Evolutionary conservation across 768 basidiomycete genomes (phyloP).

Genomic region (Auricularia auricula-judae): DNA sequence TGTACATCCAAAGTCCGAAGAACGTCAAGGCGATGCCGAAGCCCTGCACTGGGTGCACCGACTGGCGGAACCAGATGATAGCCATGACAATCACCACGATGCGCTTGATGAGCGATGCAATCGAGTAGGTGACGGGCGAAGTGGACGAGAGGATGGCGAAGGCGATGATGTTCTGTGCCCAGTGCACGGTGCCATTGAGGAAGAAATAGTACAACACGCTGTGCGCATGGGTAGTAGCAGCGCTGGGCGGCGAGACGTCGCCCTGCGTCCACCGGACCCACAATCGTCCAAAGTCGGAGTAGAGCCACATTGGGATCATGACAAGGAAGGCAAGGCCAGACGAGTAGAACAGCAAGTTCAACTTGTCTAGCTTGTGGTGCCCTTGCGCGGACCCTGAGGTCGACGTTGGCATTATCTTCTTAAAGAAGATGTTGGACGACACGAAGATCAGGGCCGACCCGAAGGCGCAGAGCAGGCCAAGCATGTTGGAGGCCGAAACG

Average conservation of each 20-base stretch:
- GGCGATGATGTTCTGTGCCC: constrained; percentile 93
- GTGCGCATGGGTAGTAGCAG: constrained; percentile 33
- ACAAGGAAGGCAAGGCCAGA: constrained; percentile 87
- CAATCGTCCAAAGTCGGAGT: constrained; percentile 73
- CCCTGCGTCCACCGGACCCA: constrained; percentile 28
- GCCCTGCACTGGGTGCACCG: constrained; percentile 73
- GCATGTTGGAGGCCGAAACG: constrained; percentile 71
- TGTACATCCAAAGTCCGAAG: constrained; percentile 89
- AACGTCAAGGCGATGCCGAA: constrained; percentile 89
- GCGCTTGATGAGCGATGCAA: constrained; percentile 95
- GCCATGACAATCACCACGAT: constrained; percentile 98
- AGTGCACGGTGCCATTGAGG: constrained; percentile 93
- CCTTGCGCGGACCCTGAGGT: constrained; percentile 24
- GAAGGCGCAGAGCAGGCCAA: constrained; percentile 90
- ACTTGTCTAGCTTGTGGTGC: constrained; percentile 81
- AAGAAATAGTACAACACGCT: constrained; percentile 74
- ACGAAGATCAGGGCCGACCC: constrained; percentile 96
- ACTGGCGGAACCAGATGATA: constrained; percentile 91
- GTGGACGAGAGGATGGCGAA: constrained; percentile 93
- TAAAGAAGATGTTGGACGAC: constrained; percentile 97
- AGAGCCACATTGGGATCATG: constrained; percentile 95
- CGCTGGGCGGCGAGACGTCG: constrained; percentile 35
- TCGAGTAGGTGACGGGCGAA: constrained; percentile 97
- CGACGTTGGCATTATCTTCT: constrained; percentile 82
- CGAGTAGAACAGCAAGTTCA: constrained; percentile 91